Percentiles rank a stretch among this genome's conserved stretches.
Evolutionary conservation across 495 filamentous ascomycete species (phyloP).

Genomic region (Lasiosphaeria hispida): DNA sequence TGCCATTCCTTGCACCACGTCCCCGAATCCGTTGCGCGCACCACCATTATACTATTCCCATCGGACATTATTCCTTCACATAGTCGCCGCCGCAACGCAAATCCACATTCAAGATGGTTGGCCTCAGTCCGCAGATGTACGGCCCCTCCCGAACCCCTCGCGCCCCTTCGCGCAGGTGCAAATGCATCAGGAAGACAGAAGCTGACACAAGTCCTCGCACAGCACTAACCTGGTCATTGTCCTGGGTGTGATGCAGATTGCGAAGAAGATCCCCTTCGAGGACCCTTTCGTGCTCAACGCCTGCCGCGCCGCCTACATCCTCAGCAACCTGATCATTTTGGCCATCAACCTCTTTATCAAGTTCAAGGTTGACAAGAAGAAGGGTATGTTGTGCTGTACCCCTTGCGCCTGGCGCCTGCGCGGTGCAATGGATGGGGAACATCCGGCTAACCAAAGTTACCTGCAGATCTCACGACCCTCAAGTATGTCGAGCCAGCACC

Average conservation of each 20-base stretch:
- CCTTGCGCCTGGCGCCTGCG: neutral
- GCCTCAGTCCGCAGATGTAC: conserved; percentile 52
- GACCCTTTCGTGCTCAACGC: conserved; percentile 80
- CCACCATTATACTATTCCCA: neutral
- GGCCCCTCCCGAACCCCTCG: conserved; percentile 10
- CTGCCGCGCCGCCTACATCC: conserved; percentile 77
- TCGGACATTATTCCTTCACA: too few species aligned
- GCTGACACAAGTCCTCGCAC: conserved; percentile 19
- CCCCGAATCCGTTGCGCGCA: neutral
- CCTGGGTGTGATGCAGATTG: conserved; percentile 95
- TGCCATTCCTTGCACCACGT: neutral
- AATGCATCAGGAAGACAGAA: conserved; percentile 11
- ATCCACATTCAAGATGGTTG: conserved; percentile 41
- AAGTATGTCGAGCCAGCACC: conserved; percentile 96
- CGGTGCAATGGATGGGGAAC: too few species aligned
- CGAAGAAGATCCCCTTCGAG: conserved; percentile 94
- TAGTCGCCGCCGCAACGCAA: too few species aligned
- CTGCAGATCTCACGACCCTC: conserved; percentile 89
- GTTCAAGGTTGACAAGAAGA: conserved; percentile 83
- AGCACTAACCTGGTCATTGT: conserved; percentile 94
- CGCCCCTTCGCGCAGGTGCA: conserved; percentile 1
- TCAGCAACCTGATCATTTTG: conserved; percentile 87
- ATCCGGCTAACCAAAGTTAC: neutral
- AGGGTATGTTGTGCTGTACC: conserved; percentile 59
- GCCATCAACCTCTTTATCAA: conserved; percentile 81